These are phyloP conservation scores for Rhododendron simsii DNA, from an alignment of 148 eudicot genomes.

Conservation along the genomic window DNA sequence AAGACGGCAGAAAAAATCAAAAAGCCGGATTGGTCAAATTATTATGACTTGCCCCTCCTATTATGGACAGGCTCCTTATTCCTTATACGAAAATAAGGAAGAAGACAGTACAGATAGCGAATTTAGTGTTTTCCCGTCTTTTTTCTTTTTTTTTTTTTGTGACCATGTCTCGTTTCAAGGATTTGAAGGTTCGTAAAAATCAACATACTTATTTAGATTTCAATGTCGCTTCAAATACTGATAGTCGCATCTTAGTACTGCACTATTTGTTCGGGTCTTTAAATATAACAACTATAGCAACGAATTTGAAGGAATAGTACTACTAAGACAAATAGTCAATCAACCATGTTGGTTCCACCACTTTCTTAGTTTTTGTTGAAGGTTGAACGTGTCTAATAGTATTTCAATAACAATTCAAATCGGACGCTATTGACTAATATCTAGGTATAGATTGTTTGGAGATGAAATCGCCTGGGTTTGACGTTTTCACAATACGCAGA, in stretches of 20 bases:
- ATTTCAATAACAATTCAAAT: no score
- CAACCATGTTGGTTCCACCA: background rate
- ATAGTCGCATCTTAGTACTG: background rate
- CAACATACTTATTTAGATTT: background rate
- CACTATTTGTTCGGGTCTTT: background rate
- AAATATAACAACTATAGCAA: background rate
- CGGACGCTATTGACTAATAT: background rate
- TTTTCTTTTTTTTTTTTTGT: no score
- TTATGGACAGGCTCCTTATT: no score
- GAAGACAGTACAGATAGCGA: background rate
- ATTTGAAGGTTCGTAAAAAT: no score
- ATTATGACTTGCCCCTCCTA: no score
- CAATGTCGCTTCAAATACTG: background rate
- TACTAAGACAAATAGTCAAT: background rate
- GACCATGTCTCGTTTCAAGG: background rate
- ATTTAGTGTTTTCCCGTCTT: no score
- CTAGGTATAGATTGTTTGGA: background rate
- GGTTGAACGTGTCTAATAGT: background rate
- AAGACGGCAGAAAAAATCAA: no score
- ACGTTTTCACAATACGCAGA: background rate
- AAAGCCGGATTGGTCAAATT: no score
- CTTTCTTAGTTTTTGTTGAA: background rate
- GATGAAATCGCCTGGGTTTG: no score
- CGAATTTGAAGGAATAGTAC: background rate
- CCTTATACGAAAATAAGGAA: background rate